Conservation (phyloP, 768 basidiomycete genomes). For the Pleurotus giganteus region DNA sequence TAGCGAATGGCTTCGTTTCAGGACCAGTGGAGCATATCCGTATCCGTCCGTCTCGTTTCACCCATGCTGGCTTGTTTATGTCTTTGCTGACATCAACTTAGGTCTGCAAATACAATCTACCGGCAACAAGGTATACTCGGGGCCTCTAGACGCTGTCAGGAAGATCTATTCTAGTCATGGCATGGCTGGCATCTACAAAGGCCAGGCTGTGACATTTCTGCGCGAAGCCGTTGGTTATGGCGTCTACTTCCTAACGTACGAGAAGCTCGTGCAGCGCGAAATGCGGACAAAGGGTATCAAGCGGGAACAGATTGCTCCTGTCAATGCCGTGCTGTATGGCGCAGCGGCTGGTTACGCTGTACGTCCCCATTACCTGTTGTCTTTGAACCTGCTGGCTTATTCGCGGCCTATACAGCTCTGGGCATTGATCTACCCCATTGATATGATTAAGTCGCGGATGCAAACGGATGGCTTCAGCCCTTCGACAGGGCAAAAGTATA, state of each 20-base stretch:
- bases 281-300: conserved; percentile 69
- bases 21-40: conserved; percentile 98
- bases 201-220: conserved; percentile 83
- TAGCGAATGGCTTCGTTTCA: conserved; percentile 90
- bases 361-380: conserved; percentile 25
- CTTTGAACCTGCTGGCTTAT: conserved; percentile 1
- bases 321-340: conserved; percentile 82
- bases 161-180: conserved; percentile 80
- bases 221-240: conserved; percentile 85
- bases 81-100: conserved; percentile 27
- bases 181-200: conserved; percentile 86
- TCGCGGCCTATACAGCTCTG: conserved; percentile 54
- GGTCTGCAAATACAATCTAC: conserved; percentile 91
- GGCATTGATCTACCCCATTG: conserved; percentile 93
- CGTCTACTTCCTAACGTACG: conserved; percentile 89
- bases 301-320: conserved; percentile 74
- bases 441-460: conserved; percentile 95
- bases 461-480: conserved; percentile 89
- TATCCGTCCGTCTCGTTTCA: conserved; percentile 68
- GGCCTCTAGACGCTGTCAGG: conserved; percentile 84
- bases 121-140: conserved; percentile 70
- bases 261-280: conserved; percentile 86
- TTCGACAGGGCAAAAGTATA: conserved; percentile 78
- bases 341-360: conserved; percentile 92
- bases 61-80: neutral